Evolutionary conservation across 2,329 filamentous ascomycete species (phyloP), one percentile per base, ranked within the genome.

Genomic region (Annulohypoxylon truncatum): DNA sequence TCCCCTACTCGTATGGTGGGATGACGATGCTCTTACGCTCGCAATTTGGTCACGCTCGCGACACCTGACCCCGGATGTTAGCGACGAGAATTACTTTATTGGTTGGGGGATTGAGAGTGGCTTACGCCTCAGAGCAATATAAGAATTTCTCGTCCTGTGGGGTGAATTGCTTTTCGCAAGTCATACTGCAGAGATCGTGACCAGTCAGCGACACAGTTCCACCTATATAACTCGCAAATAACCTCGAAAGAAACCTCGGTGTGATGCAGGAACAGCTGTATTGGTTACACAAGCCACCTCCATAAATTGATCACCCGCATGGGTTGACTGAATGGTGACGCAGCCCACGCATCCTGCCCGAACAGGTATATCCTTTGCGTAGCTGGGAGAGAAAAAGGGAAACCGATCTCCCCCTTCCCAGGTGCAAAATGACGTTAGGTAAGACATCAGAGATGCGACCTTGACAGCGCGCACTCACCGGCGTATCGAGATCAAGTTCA

Each of bases 101-200:
- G 61, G 59, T 48, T 28, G 57, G 50, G 51, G 28, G 44, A 6
- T 56, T 52, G 44, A 57, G 61, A 69, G 54, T 56, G 63, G 82
- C 87, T 79, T 82, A 89, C 86, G 81, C 78, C 74, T 89, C 87
- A 35, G 88, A 90, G 77, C 88, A 90, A 79, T 90, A 90, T 44
- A 89, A 77, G 66, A 83, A 82, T 67, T 82, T 84, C 71, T 86
- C 86, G 73, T 87, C 84, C 40, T 83, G 80, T 52, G 87, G 83
- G 22, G 88, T 77, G 75, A 90, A 90, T 78, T 90, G 87, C 79
- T 89, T 90, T 76, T 90, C 88, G 77, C 88, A 90, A 8, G 83
- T 85, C 87, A 89, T 90, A 78, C 88, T 90, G 31, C 58, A 72
- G 47, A 72, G 55, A 54, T 40, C 10, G 63, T 68, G 53, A 70